Conservation (phyloP, 257 asterid species). For the Lycium ferocissimum region DNA sequence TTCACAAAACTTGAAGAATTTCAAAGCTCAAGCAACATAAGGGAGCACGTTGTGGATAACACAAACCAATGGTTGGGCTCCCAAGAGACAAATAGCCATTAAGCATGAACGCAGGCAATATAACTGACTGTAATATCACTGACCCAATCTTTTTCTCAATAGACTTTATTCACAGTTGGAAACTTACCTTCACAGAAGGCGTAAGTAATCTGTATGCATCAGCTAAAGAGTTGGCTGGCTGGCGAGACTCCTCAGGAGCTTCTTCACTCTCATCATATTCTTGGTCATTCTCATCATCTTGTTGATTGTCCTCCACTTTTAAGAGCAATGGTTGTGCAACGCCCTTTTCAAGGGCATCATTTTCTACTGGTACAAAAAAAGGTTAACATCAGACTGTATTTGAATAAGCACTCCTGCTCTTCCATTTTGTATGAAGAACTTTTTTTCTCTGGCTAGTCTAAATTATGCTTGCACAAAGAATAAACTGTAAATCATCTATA, state of each 20-base stretch:
- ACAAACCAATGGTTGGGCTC: neutral
- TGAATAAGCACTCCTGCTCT: neutral
- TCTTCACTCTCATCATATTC: constrained; percentile 89
- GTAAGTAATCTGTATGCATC: constrained; percentile 89
- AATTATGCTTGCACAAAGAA: constrained; percentile 17
- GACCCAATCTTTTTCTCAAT: neutral
- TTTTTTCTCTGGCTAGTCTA: neutral
- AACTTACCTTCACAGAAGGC: constrained; percentile 89
- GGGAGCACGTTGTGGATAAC: neutral
- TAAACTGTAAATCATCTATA: neutral
- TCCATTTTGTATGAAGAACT: neutral
- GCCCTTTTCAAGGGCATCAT: constrained; percentile 83
- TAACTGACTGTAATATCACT: neutral
- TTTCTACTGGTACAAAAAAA: constrained; percentile 33
- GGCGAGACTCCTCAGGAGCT: constrained; percentile 77
- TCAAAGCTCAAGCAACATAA: constrained; percentile 5
- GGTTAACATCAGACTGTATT: neutral
- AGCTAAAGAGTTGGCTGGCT: constrained; percentile 79
- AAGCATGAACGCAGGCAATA: neutral
- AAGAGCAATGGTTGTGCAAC: constrained; percentile 73
- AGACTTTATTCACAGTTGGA: neutral
- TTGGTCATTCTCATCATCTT: constrained; percentile 71
- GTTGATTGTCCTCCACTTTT: constrained; percentile 52
- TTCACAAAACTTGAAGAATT: neutral
- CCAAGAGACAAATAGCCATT: constrained; percentile 3